phyloP scores from a whole-genome alignment of 805 yeast genomes.

The Blastobotrys robertii region DNA sequence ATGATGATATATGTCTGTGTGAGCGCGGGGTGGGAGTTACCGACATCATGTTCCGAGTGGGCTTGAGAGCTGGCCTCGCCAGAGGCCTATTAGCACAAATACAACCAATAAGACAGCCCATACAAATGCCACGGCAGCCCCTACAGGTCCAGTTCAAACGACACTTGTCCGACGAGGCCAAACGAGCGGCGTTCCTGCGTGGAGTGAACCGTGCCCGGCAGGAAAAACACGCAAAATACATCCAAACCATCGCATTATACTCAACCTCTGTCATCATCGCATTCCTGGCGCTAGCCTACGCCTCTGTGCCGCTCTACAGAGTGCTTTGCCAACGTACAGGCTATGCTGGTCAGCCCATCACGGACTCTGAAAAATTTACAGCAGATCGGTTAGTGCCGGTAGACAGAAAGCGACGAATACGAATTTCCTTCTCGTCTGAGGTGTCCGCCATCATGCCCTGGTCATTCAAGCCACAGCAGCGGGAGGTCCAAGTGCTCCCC shows the following conservation, averaged over 20 bases:
- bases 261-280: conserved; percentile 41
- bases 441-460: conserved; percentile 87
- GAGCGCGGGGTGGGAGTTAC: not conserved
- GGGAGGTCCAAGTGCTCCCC: conserved; percentile 85
- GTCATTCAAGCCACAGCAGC: conserved; percentile 89
- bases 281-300: conserved; percentile 71
- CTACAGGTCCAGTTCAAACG: too few relatives aligned
- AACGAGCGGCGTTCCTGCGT: conserved; percentile 14
- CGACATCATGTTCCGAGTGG: not conserved
- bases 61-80: not conserved
- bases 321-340: conserved; percentile 92
- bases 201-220: conserved; percentile 14
- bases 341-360: conserved; percentile 90
- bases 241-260: conserved; percentile 11
- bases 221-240: conserved; percentile 5
- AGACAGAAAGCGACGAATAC: conserved; percentile 69
- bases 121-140: too few relatives aligned
- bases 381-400: conserved; percentile 84
- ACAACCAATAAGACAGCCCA: too few relatives aligned
- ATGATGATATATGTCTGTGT: not conserved
- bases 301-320: conserved; percentile 87
- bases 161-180: conserved; percentile 2
- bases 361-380: conserved; percentile 71
- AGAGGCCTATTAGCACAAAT: too few relatives aligned
- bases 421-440: conserved; percentile 84